These are phyloP conservation scores for Tolypocladium nubicola DNA, from an alignment of 2,329 filamentous ascomycete genomes.

Conservation along the genomic window DNA sequence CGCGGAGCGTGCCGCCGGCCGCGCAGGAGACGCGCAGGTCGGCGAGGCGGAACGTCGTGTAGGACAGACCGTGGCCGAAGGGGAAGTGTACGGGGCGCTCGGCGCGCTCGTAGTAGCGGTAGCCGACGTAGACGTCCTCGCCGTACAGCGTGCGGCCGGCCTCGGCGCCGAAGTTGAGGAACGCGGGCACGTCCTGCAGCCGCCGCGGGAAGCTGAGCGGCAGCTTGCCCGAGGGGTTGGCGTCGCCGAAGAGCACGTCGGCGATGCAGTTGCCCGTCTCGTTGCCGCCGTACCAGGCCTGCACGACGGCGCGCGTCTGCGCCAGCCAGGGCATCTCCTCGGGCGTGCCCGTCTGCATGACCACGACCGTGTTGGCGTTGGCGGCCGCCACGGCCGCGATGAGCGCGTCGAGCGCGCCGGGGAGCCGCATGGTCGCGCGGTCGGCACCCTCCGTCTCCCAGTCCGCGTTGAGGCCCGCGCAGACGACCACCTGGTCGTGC, in stretches of 20 bases:
- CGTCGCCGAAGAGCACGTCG: conserved; percentile 64
- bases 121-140: conserved; percentile 73
- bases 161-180: conserved; percentile 63
- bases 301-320: conserved; percentile 48
- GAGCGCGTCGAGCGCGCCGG: conserved; percentile 59
- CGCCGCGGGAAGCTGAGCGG: conserved; percentile 61
- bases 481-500: conserved; percentile 68
- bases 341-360: conserved; percentile 70
- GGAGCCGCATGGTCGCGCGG: conserved; percentile 68
- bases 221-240: conserved; percentile 66
- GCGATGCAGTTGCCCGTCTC: conserved; percentile 75
- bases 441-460: conserved; percentile 77
- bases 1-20: conserved; percentile 36
- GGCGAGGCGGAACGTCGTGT: conserved; percentile 55
- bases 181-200: conserved; percentile 62
- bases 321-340: conserved; percentile 60
- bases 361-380: conserved; percentile 60
- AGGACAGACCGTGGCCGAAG: conserved; percentile 73
- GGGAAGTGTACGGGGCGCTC: conserved; percentile 57
- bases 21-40: conserved; percentile 29
- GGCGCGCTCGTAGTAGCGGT: conserved; percentile 69
- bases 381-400: conserved; percentile 54
- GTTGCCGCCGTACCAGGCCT: conserved; percentile 83
- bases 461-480: conserved; percentile 67
- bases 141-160: conserved; percentile 64